phyloP scores from a whole-genome alignment of 1,284 basidiomycete species.

The Dichomitus squalens region DNA sequence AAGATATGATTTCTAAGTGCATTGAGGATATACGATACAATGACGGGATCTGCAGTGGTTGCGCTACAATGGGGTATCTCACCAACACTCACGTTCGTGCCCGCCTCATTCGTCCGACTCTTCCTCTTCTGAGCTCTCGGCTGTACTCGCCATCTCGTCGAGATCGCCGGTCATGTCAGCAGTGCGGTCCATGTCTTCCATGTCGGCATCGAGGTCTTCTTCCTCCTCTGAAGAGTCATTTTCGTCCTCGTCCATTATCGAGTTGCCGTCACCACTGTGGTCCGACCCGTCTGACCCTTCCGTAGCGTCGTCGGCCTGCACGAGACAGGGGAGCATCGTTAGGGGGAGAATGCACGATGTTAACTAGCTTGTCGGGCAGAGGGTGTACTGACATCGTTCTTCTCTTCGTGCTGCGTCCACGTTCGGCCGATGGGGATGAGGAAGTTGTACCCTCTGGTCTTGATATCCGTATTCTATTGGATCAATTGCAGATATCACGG shows the following conservation, averaged over 20 bases:
- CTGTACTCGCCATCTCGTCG: slow-evolving; percentile 27
- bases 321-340: not conserved
- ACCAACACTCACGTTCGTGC: too few relatives aligned
- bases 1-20: not conserved
- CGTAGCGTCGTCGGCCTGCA: slow-evolving; percentile 49
- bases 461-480: slow-evolving; percentile 56
- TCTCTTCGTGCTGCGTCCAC: slow-evolving; percentile 77
- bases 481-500: not conserved
- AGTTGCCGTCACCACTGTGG: slow-evolving; percentile 37
- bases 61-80: not conserved
- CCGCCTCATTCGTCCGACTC: slow-evolving; percentile 4
- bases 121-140: slow-evolving; percentile 19
- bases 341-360: not conserved
- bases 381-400: slow-evolving; percentile 67
- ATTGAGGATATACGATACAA: not conserved
- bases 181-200: slow-evolving; percentile 73
- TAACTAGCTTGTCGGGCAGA: not conserved
- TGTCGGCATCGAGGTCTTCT: slow-evolving; percentile 66
- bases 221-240: slow-evolving; percentile 37
- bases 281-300: slow-evolving; percentile 48
- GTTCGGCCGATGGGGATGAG: slow-evolving; percentile 73
- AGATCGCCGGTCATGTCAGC: slow-evolving; percentile 40
- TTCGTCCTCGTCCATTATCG: slow-evolving; percentile 40
- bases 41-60: not conserved
- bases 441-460: slow-evolving; percentile 66